Conservation (phyloP, 2,329 filamentous ascomycete genomes). For the Clonostachys rhizophaga region DNA sequence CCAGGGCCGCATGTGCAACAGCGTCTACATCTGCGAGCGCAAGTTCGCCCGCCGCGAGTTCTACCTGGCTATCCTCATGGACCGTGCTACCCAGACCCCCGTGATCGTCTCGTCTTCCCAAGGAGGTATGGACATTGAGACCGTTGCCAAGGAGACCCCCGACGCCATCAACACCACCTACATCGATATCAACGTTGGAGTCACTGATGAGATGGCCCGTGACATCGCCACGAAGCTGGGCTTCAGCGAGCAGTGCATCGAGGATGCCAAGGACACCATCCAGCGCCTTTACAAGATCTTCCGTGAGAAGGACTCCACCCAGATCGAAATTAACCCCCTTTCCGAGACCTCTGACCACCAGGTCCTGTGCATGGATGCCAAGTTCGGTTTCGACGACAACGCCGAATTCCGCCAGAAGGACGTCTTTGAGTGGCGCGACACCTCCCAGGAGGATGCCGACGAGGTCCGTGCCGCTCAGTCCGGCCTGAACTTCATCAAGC, state of each 20-base stretch:
- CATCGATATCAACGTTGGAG: constrained; percentile 89
- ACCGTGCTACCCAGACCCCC: constrained; percentile 83
- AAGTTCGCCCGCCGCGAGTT: constrained; percentile 99
- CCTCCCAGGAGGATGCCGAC: constrained; percentile 92
- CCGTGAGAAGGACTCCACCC: constrained; percentile 95
- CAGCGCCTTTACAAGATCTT: constrained; percentile 99
- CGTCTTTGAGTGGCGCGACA: constrained; percentile 89
- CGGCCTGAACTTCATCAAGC: constrained; percentile 99
- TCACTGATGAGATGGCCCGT: constrained; percentile 91
- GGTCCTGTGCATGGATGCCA: constrained; percentile 98
- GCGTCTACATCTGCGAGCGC: constrained; percentile 99
- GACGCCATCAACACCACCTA: constrained; percentile 92
- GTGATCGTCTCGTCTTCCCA: constrained; percentile 98
- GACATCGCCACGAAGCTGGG: constrained; percentile 88
- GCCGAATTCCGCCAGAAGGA: constrained; percentile 98
- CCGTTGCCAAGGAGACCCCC: constrained; percentile 95
- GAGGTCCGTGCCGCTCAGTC: constrained; percentile 95
- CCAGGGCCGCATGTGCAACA: constrained; percentile 86
- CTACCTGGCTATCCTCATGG: constrained; percentile 98
- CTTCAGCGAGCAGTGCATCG: constrained; percentile 96
- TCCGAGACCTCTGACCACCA: constrained; percentile 98
- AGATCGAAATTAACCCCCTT: constrained; percentile 99
- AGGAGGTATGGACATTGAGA: constrained; percentile 99
- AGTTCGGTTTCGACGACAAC: constrained; percentile 98
- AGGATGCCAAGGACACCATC: constrained; percentile 92